Evolutionary conservation across 345 rosid species (phyloP).

Genomic region (Pugionium cornutum): DNA sequence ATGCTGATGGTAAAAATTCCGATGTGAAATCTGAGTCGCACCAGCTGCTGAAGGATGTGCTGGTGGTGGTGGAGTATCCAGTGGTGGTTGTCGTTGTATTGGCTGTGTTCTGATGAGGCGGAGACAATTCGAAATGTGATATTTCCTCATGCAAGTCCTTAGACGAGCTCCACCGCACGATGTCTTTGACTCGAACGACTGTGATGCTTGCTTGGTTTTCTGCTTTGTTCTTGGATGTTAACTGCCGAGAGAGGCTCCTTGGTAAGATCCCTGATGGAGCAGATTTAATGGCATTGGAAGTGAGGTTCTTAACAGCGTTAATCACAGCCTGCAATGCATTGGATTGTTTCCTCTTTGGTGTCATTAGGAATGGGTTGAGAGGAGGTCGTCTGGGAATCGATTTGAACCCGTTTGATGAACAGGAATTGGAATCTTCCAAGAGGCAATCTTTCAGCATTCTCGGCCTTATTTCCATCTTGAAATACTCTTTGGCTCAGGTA

Average conservation of each 20-base stretch:
- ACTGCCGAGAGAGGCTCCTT: constrained; percentile 54
- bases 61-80: constrained; percentile 41
- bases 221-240: constrained; percentile 31
- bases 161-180: constrained; percentile 82
- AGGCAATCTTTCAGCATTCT: constrained; percentile 84
- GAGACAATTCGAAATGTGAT: constrained; percentile 36
- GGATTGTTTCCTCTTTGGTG: constrained; percentile 42
- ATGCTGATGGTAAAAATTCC: constrained; percentile 56
- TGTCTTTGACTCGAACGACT: constrained; percentile 64
- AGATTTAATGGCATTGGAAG: constrained; percentile 39
- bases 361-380: constrained; percentile 20
- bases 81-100: constrained; percentile 45
- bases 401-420: constrained; percentile 48
- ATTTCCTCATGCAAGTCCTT: constrained; percentile 56
- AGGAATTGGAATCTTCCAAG: constrained; percentile 52
- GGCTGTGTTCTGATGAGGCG: constrained; percentile 36
- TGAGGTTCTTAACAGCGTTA: constrained; percentile 52
- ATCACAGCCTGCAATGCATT: constrained; percentile 56
- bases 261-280: constrained; percentile 50
- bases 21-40: constrained; percentile 74
- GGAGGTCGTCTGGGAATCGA: constrained; percentile 39
- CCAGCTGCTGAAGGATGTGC: constrained; percentile 71
- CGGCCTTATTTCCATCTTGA: constrained; percentile 33
- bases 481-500: constrained; percentile 28
- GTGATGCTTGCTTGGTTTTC: constrained; percentile 18